Conservation (phyloP, 2,329 filamentous ascomycete species). For the Colletotrichum shisoi region DNA sequence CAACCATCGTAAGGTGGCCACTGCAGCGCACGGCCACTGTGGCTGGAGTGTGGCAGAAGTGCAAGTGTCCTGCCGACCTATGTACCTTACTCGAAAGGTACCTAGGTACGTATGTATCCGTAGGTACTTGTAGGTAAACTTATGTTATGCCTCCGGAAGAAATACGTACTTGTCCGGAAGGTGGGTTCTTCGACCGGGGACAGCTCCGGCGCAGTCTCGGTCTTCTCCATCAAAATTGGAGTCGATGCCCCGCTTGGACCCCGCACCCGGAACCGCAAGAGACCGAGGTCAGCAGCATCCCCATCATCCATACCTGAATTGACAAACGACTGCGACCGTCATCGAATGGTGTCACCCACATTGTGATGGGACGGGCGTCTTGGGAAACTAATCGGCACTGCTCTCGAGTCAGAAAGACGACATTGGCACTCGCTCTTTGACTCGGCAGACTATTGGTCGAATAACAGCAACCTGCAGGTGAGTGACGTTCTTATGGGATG, state of each 20-base stretch:
- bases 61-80: slow-evolving; percentile 1
- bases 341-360: neutral
- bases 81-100: too few species aligned
- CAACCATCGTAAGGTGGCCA: slow-evolving; percentile 23
- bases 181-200: neutral
- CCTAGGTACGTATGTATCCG: too few species aligned
- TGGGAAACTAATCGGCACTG: neutral
- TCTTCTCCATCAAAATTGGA: neutral
- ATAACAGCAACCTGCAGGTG: too few species aligned
- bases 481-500: slow-evolving; percentile 9
- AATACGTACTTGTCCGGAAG: neutral
- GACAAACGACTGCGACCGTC: neutral
- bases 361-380: neutral
- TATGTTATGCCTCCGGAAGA: neutral
- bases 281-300: slow-evolving; percentile 18
- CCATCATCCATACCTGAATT: neutral
- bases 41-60: slow-evolving; percentile 15
- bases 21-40: slow-evolving; percentile 20
- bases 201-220: neutral
- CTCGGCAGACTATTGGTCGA: slow-evolving; percentile 1
- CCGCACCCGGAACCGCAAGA: slow-evolving; percentile 17
- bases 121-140: too few species aligned
- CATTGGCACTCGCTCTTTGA: slow-evolving; percentile 2
- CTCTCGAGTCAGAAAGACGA: slow-evolving; percentile 14
- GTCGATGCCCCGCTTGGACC: slow-evolving; percentile 8